These are phyloP conservation scores for Hagleromyces aurorensis DNA, from an alignment of 805 yeast genomes.

Conservation along the genomic window DNA sequence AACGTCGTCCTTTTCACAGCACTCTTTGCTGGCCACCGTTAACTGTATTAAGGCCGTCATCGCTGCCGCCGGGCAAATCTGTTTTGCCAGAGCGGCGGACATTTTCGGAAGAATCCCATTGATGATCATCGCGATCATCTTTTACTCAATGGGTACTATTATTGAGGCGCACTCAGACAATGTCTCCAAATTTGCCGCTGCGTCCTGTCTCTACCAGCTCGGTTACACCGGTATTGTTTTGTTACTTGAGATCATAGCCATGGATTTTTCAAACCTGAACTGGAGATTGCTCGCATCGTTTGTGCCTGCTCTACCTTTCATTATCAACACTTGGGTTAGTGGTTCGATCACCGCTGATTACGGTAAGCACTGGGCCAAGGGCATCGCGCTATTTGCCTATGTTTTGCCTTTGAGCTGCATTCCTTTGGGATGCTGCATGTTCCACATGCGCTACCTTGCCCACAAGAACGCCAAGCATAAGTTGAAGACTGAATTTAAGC, in stretches of 20 bases:
- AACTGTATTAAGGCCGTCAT: slow-evolving; percentile 46
- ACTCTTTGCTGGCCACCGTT: slow-evolving; percentile 44
- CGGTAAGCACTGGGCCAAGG: slow-evolving; percentile 40
- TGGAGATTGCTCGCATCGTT: slow-evolving; percentile 57
- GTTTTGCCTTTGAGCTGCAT: slow-evolving; percentile 45
- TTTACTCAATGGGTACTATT: slow-evolving; percentile 48
- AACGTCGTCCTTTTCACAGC: slow-evolving; percentile 40
- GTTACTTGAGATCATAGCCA: slow-evolving; percentile 45
- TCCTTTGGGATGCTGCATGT: slow-evolving; percentile 39
- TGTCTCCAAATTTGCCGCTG: slow-evolving; percentile 46
- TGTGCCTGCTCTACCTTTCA: slow-evolving; percentile 57
- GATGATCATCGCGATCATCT: slow-evolving; percentile 36
- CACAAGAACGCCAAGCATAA: slow-evolving; percentile 33
- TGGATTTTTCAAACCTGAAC: slow-evolving; percentile 56
- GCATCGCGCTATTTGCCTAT: slow-evolving; percentile 54
- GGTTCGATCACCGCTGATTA: slow-evolving; percentile 41
- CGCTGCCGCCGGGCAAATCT: slow-evolving; percentile 53
- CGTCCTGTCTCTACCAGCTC: slow-evolving; percentile 38
- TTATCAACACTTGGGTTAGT: slow-evolving; percentile 65
- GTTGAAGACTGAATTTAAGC: slow-evolving; percentile 26
- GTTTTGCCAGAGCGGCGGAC: slow-evolving; percentile 50
- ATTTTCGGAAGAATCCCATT: slow-evolving; percentile 47
- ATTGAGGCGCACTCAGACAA: slow-evolving; percentile 46
- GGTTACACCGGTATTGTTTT: slow-evolving; percentile 54
- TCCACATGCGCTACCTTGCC: slow-evolving; percentile 43